A percentile compares a stretch with the other conserved stretches of the same genome.
Conservation (phyloP, 768 basidiomycete species). For the Kondoa subrosea region DNA sequence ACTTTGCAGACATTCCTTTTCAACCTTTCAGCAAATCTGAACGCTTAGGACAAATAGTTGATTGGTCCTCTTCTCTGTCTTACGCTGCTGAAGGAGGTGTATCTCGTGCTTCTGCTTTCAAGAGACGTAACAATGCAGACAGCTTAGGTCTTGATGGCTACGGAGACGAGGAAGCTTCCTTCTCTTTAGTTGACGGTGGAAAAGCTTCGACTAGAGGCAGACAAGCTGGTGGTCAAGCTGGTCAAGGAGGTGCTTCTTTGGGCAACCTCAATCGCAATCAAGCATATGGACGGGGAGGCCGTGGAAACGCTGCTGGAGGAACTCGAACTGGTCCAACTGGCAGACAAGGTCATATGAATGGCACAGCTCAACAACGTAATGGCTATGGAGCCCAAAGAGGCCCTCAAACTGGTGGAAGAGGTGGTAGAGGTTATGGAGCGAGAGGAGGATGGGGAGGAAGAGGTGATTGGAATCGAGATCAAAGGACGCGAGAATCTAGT, state of each 20-base stretch:
- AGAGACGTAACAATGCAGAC: constrained; percentile 71
- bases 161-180: constrained; percentile 89
- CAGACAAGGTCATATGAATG: constrained; percentile 38
- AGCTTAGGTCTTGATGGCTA: constrained; percentile 84
- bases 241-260: constrained; percentile 8
- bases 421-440: constrained; percentile 21
- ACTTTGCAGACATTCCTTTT: constrained; percentile 97
- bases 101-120: constrained; percentile 43
- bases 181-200: constrained; percentile 84
- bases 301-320: constrained; percentile 14
- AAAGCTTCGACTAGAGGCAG: constrained; percentile 22
- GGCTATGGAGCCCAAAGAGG: constrained; percentile 37
- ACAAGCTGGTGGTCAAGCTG: constrained; percentile 22
- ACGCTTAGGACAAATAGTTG: constrained; percentile 91
- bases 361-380: constrained; percentile 24
- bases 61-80: constrained; percentile 72
- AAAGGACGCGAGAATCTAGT: constrained; percentile 77
- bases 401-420: constrained; percentile 28
- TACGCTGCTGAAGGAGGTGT: constrained; percentile 43
- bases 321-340: constrained; percentile 39
- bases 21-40: constrained; percentile 97
- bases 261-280: constrained; percentile 3
- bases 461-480: constrained; percentile 42
- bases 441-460: constrained; percentile 36
- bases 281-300: constrained; percentile 1